A percentile compares a stretch with the other conserved stretches of the same genome.
These are phyloP conservation scores for Chaetomium tenue DNA, from an alignment of 495 filamentous ascomycete species.

Conservation along the genomic window DNA sequence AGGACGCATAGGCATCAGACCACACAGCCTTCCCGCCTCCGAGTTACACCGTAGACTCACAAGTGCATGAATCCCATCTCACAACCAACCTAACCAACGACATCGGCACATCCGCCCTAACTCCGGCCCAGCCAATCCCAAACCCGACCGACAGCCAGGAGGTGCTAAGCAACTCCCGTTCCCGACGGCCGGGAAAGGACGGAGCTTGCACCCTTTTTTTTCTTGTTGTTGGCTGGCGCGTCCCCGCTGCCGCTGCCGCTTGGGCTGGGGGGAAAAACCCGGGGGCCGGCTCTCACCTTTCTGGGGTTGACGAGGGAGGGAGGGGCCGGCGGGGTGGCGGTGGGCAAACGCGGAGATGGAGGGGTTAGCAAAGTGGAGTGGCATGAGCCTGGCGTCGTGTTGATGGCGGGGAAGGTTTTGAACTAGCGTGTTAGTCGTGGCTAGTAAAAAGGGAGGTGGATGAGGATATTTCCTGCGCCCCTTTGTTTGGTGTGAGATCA, in stretches of 20 bases:
- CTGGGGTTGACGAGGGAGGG: slow-evolving; percentile 2
- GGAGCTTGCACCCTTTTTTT: not conserved
- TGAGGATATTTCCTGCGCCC: not conserved
- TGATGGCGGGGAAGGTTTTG: not conserved
- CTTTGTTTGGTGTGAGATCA: no score
- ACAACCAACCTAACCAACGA: no score
- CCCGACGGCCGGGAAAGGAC: slow-evolving; percentile 22
- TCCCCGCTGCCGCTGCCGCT: not conserved
- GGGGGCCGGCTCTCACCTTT: no score
- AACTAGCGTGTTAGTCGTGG: no score
- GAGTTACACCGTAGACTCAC: no score
- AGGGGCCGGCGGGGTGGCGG: slow-evolving; percentile 11
- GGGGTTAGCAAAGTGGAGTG: not conserved
- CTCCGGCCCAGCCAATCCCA: slow-evolving; percentile 11
- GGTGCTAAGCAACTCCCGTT: slow-evolving; percentile 2
- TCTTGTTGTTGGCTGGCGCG: not conserved
- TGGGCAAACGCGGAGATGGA: slow-evolving; percentile 4
- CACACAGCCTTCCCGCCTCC: not conserved
- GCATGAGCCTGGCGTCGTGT: not conserved
- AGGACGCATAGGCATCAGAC: not conserved
- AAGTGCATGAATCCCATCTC: no score
- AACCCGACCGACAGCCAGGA: not conserved
- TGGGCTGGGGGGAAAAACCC: no score
- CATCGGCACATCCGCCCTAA: not conserved
- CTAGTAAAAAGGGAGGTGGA: not conserved